Evolutionary conservation across 148 eudicot species (phyloP), one percentile per base, ranked within the genome.

Genomic region (Silene latifolia): DNA sequence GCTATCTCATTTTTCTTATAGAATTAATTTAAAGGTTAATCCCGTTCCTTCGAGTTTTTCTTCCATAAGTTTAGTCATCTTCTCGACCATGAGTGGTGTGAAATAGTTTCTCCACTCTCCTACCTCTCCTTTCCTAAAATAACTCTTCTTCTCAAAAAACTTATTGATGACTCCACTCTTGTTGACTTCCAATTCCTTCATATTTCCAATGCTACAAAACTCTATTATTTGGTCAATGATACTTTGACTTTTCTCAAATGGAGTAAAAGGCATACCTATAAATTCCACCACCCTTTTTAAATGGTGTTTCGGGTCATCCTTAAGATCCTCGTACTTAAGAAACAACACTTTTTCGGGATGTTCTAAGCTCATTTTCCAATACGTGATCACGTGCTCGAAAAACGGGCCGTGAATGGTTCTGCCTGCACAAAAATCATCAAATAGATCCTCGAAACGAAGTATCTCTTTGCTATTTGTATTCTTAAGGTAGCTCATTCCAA

Each of bases 271-370:
- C 42, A 60, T 59, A 7, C 74, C 74, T 54, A 77, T 44, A 59
- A 77, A 77, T 25, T 77, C 48, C 0, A 74, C 80, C 21, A 77
- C 20, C 19, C 14, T 77, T 48, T 70, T 77, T 5, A 77, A 5
- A 2, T 71, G 25, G 7, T 23, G 19, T 11, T 13, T 59, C 0
- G 27, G 53, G 21, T 77, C 61, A 1, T 42, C 58, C 47, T 70
- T 77, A n/a, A 77, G 15, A 7, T 77, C 80, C 20, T 76, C 79
- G 62, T 76, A 76, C 29, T 35, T 76, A 23, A 77, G 12, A 47
- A 76, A 76, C 74, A 77, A 59, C 54, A 70, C 29, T 27, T 27
- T n/a, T 27, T 27, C 29, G 5, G 29, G 29, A 1, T 3, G 3
- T 27, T 27, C 29, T 27, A 27, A 27, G 29, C 29, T 27, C 3